Conservation (phyloP, 2,329 filamentous ascomycete species). For the Macrophomina tecta region DNA sequence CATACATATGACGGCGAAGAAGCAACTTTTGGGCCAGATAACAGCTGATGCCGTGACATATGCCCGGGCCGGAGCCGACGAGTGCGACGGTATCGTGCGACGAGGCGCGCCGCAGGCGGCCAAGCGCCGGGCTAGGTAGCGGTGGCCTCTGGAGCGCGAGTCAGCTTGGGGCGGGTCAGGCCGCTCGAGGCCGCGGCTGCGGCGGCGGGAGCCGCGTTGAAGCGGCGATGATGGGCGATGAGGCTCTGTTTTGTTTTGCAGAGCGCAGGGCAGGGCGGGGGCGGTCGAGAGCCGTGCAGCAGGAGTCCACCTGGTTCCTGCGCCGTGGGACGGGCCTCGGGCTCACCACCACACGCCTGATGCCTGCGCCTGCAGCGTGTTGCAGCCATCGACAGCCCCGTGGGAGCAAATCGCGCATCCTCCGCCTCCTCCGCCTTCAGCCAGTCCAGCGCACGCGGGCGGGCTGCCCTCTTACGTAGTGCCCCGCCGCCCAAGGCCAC, state of each 20-base stretch:
- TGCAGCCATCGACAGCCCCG: slow-evolving; percentile 18
- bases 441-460: slow-evolving; percentile 29
- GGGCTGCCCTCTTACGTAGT: slow-evolving; percentile 30
- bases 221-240: slow-evolving; percentile 4
- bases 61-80: neutral
- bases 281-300: neutral
- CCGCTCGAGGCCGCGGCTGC: slow-evolving; percentile 16
- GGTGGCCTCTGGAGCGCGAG: slow-evolving; percentile 5
- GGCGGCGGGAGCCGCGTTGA: slow-evolving; percentile 19
- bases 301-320: slow-evolving; percentile 3
- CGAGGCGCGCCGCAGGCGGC: neutral
- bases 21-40: slow-evolving; percentile 1
- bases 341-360: slow-evolving; percentile 11
- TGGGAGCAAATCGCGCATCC: slow-evolving; percentile 27
- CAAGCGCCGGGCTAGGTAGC: neutral
- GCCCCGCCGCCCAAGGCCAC: slow-evolving; percentile 28
- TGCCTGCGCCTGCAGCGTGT: slow-evolving; percentile 11
- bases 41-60: slow-evolving; percentile 18
- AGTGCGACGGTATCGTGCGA: slow-evolving; percentile 18
- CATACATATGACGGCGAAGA: slow-evolving; percentile 30
- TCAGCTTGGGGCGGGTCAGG: slow-evolving; percentile 13
- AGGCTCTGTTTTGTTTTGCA: slow-evolving; percentile 1
- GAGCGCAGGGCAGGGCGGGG: slow-evolving; percentile 1
- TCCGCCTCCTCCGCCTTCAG: slow-evolving; percentile 21
- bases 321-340: slow-evolving; percentile 16